These are phyloP conservation scores for Luvunga scandens DNA, from an alignment of 345 rosid species.

Conservation along the genomic window DNA sequence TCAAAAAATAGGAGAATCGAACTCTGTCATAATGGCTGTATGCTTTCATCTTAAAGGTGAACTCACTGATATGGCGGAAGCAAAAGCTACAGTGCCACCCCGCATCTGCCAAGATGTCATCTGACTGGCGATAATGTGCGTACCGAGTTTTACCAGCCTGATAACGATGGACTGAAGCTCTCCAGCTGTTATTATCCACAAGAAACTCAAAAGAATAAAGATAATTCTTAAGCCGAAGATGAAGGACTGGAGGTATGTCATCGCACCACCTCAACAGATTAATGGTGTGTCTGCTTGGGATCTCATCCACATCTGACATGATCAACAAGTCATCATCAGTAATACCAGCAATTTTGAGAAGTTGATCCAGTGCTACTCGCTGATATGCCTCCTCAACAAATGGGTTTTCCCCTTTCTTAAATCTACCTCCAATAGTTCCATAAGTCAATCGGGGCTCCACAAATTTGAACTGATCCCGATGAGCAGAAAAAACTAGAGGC, in stretches of 20 bases:
- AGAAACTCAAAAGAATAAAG: slow-evolving; percentile 84
- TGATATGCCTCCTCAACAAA: slow-evolving; percentile 84
- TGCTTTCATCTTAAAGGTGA: slow-evolving; percentile 66
- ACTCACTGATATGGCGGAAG: slow-evolving; percentile 52
- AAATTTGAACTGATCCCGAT: slow-evolving; percentile 65
- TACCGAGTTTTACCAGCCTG: slow-evolving; percentile 49
- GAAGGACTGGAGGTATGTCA: slow-evolving; percentile 64
- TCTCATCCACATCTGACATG: slow-evolving; percentile 92
- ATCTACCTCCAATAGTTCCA: slow-evolving; percentile 72
- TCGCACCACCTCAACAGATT: slow-evolving; percentile 85
- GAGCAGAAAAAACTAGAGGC: slow-evolving; percentile 53
- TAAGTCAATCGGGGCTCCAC: slow-evolving; percentile 73
- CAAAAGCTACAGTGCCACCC: slow-evolving; percentile 80
- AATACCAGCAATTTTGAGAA: slow-evolving; percentile 64
- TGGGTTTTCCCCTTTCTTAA: slow-evolving; percentile 74
- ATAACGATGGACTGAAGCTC: slow-evolving; percentile 76
- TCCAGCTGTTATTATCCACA: slow-evolving; percentile 74
- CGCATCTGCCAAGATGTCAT: slow-evolving; percentile 52
- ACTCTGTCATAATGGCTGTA: slow-evolving; percentile 63
- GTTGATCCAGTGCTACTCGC: slow-evolving; percentile 74
- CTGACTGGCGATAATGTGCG: slow-evolving; percentile 60
- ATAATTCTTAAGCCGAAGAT: slow-evolving; percentile 74
- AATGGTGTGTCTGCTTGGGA: slow-evolving; percentile 81
- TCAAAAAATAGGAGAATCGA: slow-evolving; percentile 48
- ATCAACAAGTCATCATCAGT: slow-evolving; percentile 79